phyloP scores from a whole-genome alignment of 1,284 basidiomycete species.

The Ustilago tritici region DNA sequence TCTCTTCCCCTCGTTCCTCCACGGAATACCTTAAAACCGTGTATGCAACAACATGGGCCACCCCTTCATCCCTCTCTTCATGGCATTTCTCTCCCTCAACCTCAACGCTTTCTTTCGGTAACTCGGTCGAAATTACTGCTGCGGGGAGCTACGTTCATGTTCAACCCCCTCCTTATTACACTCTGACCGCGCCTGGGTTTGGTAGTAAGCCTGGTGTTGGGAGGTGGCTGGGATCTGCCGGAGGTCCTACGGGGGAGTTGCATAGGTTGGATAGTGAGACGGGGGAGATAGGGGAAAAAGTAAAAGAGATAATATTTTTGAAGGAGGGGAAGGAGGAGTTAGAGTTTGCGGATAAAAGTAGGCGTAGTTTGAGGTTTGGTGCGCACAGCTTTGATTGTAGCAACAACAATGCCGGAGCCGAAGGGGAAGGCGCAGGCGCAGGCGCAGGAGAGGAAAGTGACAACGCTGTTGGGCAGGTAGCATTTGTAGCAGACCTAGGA shows the following conservation, averaged over 20 bases:
- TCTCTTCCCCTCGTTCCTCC: not conserved
- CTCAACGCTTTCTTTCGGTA: conserved; percentile 16
- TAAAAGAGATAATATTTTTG: conserved; percentile 58
- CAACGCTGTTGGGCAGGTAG: conserved; percentile 19
- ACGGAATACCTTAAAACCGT: conserved; percentile 19
- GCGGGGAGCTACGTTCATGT: conserved; percentile 63
- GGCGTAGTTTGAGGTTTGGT: conserved; percentile 56
- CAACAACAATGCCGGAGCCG: not conserved
- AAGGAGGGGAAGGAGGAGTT: conserved; percentile 31
- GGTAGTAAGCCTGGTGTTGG: conserved; percentile 26
- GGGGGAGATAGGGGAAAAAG: conserved; percentile 40
- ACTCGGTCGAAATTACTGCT: conserved; percentile 36
- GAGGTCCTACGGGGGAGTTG: conserved; percentile 65
- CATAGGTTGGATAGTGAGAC: conserved; percentile 42
- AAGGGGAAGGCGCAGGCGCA: not conserved
- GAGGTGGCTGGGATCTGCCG: conserved; percentile 52
- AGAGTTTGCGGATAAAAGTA: conserved; percentile 49
- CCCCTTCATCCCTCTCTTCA: conserved; percentile 32
- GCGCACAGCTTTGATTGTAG: conserved; percentile 57
- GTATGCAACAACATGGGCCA: conserved; percentile 64
- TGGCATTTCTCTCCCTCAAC: conserved; percentile 44
- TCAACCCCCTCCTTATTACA: conserved; percentile 45
- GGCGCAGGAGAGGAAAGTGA: not conserved
- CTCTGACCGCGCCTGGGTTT: conserved; percentile 48
- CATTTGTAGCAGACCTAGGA: conserved; percentile 63